Conservation (phyloP, 257 asterid species). For the Solanum rostratum region DNA sequence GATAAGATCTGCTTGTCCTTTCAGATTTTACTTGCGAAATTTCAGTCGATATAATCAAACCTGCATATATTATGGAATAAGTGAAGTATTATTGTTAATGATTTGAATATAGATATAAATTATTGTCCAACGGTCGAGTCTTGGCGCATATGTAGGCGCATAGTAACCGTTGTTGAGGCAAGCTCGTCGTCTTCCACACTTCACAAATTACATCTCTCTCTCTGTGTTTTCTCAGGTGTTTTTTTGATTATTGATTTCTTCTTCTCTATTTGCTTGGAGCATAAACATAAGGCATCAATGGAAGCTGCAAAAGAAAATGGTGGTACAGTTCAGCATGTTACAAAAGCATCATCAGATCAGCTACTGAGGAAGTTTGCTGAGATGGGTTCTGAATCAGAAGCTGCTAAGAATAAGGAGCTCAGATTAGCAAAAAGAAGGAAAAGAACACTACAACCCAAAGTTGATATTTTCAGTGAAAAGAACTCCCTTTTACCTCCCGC, state of each 20-base stretch:
- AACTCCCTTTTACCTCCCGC: conserved; percentile 47
- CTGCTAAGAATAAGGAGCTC: conserved; percentile 32
- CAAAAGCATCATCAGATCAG: conserved; percentile 71
- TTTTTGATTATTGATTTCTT: not conserved
- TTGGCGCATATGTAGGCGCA: not conserved
- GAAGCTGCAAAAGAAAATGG: conserved; percentile 6
- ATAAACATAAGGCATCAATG: not conserved
- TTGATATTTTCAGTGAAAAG: conserved; percentile 18
- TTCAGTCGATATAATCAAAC: too few species aligned
- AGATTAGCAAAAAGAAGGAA: conserved; percentile 39
- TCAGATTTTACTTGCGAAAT: too few species aligned
- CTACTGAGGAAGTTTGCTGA: conserved; percentile 77
- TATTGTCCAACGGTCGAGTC: not conserved
- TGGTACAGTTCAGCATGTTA: conserved; percentile 53
- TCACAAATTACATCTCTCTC: not conserved
- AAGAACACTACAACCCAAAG: conserved; percentile 5
- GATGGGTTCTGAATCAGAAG: conserved; percentile 32
- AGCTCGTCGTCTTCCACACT: not conserved
- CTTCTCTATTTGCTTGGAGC: not conserved
- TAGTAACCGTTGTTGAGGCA: not conserved
- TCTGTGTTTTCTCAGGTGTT: not conserved
- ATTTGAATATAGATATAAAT: not conserved
- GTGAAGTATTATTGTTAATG: not conserved
- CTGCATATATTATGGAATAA: too few species aligned
- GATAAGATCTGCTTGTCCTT: too few species aligned